Base-by-base conservation (phyloP, 2,329 filamentous ascomycete genomes). In the Penicillium griseofulvum region DNA sequence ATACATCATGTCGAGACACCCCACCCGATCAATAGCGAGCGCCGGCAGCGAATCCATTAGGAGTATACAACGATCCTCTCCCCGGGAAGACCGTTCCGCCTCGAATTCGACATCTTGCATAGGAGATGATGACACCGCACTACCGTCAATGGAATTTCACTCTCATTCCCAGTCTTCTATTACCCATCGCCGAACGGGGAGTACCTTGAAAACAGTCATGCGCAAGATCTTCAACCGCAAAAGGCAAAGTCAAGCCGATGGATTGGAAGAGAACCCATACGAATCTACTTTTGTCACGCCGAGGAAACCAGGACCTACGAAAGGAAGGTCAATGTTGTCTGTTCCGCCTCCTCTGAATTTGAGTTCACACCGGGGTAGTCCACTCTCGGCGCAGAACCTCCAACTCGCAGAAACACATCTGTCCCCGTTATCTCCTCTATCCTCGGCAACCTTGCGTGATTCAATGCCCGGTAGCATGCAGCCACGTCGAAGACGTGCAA, bases 171-270 rank as follows among this genome's bases (percentile, higher is more conserved):
- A 65, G 17, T 57, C 59, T 1, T 59, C 69, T 1, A 53, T 63
- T 33, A 62, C 63, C 14, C 73, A 76, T 58, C 73, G 72, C 46
- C 71, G 74, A 12, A 74, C 72, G 6, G 73, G 70, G 10, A 76
- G 74, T 52, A 74, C 74, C 2, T 53, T 76, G 48, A 76, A 73
- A 55, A 74, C 70, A 3, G 73, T 76, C n/a, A 76, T 76, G 74
- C 72, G 73, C 47, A 77, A 72, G 61, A 70, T 77, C 42, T 77
- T 77, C 62, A 74, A 69, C 34, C 69, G 72, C 19, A 75, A 74
- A 58, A 61, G 71, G 44, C 68, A 70, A 29, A 73, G 71, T 43
- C 64, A 70, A 44, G 44, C 65, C 12, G 71, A 72, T 39, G 65
- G 63, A 9, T 28, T 67, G 14, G 68, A 73, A 11, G 68, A 66